A percentile compares a stretch with the other conserved stretches of the same genome.
phyloP scores from a whole-genome alignment of 2,329 filamentous ascomycete genomes.

The Exophiala alcalophila region DNA sequence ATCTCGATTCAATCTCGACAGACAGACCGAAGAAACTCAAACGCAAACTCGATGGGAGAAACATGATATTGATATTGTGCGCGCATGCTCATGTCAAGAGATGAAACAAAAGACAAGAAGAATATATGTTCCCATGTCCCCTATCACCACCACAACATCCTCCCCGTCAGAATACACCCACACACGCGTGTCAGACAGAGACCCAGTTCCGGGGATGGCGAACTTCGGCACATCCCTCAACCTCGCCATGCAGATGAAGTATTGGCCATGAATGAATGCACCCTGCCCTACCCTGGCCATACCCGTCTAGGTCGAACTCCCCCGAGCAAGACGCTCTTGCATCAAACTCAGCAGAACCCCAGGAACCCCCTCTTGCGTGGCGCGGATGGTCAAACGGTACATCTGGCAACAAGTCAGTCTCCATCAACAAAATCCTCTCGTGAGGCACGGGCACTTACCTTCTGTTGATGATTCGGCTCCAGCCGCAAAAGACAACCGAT shows the following conservation, averaged over 20 bases:
- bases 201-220: too few relatives aligned
- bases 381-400: constrained; percentile 89
- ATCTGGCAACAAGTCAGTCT: constrained; percentile 59
- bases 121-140: constrained; percentile 7
- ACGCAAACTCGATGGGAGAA: too few relatives aligned
- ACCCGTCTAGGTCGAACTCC: constrained; percentile 29
- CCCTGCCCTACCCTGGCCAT: not conserved
- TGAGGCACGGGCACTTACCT: constrained; percentile 59
- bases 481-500: constrained; percentile 89
- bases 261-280: too few relatives aligned
- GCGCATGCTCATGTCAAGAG: constrained; percentile 1
- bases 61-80: too few relatives aligned
- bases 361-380: constrained; percentile 87
- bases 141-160: too few relatives aligned
- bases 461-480: constrained; percentile 89
- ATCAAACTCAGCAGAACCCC: constrained; percentile 76
- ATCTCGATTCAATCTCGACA: not conserved
- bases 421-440: not conserved
- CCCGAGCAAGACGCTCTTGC: constrained; percentile 72
- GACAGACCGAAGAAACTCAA: too few relatives aligned
- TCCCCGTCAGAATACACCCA: too few relatives aligned
- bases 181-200: too few relatives aligned
- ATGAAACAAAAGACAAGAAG: constrained; percentile 1
- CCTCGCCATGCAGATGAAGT: constrained; percentile 1
- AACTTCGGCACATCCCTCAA: too few relatives aligned